These are phyloP conservation scores for Quercus lobata DNA, from an alignment of 331 rosid genomes.

Conservation along the genomic window DNA sequence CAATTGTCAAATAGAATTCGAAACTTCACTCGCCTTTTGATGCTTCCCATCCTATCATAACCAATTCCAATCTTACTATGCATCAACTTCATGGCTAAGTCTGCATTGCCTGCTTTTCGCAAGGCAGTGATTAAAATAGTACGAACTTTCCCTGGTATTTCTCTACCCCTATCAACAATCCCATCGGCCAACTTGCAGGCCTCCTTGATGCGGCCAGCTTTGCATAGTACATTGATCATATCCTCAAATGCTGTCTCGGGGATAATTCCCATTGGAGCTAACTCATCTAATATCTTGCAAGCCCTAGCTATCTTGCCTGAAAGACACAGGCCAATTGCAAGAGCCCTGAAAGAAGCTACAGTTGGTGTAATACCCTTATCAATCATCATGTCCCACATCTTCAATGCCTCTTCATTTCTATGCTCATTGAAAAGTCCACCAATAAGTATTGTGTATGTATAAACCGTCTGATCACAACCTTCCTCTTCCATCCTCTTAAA, in stretches of 20 bases:
- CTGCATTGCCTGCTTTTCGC: slow-evolving; percentile 85
- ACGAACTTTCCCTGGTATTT: slow-evolving; percentile 74
- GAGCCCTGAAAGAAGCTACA: slow-evolving; percentile 78
- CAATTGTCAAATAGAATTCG: slow-evolving; percentile 51
- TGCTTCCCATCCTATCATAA: slow-evolving; percentile 70
- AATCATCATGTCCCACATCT: slow-evolving; percentile 78
- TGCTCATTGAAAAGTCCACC: slow-evolving; percentile 67
- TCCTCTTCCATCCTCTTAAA: slow-evolving; percentile 68
- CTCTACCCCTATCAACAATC: slow-evolving; percentile 80
- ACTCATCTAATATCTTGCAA: slow-evolving; percentile 85
- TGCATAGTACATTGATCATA: slow-evolving; percentile 75
- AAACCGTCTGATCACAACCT: slow-evolving; percentile 82
- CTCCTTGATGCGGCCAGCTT: slow-evolving; percentile 76
- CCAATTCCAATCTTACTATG: slow-evolving; percentile 94
- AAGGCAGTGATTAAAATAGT: slow-evolving; percentile 75
- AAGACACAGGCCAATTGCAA: slow-evolving; percentile 77
- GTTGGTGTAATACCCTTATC: slow-evolving; percentile 86
- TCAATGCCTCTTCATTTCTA: slow-evolving; percentile 76
- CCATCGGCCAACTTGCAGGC: slow-evolving; percentile 98
- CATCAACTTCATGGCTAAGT: slow-evolving; percentile 82
- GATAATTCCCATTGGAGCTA: slow-evolving; percentile 83
- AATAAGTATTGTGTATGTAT: slow-evolving; percentile 71
- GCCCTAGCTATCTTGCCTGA: slow-evolving; percentile 88
- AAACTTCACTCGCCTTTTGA: slow-evolving; percentile 77
- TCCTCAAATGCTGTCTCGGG: slow-evolving; percentile 80